Percentiles rank a stretch among this genome's conserved stretches.
phyloP scores from a whole-genome alignment of 306 rosid genomes.

The Hippophae gyantsensis region DNA sequence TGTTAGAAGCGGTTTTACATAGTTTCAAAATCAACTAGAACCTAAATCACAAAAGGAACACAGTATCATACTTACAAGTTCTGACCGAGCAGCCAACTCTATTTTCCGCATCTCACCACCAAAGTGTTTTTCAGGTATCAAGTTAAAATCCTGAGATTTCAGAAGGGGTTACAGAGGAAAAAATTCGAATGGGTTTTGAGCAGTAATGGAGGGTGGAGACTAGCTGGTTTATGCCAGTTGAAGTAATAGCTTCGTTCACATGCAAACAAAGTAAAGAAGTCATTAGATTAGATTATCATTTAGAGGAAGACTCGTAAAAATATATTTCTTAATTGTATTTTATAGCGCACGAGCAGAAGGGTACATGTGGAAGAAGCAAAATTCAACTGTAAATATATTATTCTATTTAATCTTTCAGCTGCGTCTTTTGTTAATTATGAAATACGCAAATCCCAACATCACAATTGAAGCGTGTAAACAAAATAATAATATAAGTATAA shows the following conservation, averaged over 20 bases:
- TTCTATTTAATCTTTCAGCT: no score
- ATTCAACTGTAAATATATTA: no score
- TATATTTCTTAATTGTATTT: constrained; percentile 16
- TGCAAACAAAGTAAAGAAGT: constrained; percentile 38
- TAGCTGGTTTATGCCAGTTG: constrained; percentile 48
- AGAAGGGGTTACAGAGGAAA: constrained; percentile 23
- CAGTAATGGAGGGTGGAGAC: constrained; percentile 40
- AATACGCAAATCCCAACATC: no score
- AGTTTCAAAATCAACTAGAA: no score
- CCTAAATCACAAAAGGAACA: no score
- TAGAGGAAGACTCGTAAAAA: not conserved
- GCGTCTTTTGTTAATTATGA: no score
- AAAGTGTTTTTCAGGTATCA: not conserved
- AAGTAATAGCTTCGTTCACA: constrained; percentile 51
- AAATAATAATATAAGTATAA: no score
- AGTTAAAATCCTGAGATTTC: constrained; percentile 22
- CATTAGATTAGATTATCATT: constrained; percentile 26
- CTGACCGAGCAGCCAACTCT: no score
- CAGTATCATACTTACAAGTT: no score
- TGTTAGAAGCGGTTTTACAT: no score
- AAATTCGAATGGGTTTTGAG: constrained; percentile 20
- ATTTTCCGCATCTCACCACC: no score
- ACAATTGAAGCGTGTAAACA: no score
- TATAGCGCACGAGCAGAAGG: constrained; percentile 43
- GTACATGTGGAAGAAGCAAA: constrained; percentile 40